Conservation (phyloP, 73 alveolate genomes). For the Urostyla sp. region DNA sequence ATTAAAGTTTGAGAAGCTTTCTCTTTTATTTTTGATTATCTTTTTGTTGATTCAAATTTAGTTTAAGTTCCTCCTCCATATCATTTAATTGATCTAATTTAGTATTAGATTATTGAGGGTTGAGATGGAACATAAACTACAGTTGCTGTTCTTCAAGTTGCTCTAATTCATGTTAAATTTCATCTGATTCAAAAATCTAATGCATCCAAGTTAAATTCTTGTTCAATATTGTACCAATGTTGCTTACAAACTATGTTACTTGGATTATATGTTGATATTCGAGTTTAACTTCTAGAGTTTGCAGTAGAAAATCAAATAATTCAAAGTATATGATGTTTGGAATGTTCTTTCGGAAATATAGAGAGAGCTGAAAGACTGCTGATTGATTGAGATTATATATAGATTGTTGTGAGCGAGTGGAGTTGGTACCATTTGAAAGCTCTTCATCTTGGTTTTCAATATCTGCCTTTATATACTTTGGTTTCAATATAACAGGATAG, state of each 20-base stretch:
- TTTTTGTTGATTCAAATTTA: too few relatives aligned
- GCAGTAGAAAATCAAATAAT: slow-evolving; percentile 1
- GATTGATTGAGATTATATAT: not conserved
- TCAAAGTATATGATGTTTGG: slow-evolving; percentile 49
- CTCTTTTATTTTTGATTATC: too few relatives aligned
- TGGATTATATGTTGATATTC: slow-evolving; percentile 40
- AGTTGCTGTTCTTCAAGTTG: too few relatives aligned
- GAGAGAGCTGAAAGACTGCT: slow-evolving; percentile 36
- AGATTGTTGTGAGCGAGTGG: not conserved
- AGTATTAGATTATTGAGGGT: too few relatives aligned
- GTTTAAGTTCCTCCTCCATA: too few relatives aligned
- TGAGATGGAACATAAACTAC: too few relatives aligned
- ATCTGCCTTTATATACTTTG: slow-evolving; percentile 32
- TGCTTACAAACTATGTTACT: slow-evolving; percentile 18
- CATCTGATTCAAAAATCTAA: slow-evolving; percentile 41
- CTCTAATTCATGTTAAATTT: too few relatives aligned
- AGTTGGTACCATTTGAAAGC: not conserved
- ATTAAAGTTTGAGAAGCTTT: too few relatives aligned
- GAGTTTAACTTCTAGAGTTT: slow-evolving; percentile 26
- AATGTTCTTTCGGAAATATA: slow-evolving; percentile 35
- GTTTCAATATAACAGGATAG: slow-evolving; percentile 62
- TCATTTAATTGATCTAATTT: too few relatives aligned
- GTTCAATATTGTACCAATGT: slow-evolving; percentile 20
- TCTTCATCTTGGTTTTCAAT: slow-evolving; percentile 1
- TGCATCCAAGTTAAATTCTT: slow-evolving; percentile 44